Base-by-base conservation (phyloP, 164 flowering plant species). In the Piper betle region DNA sequence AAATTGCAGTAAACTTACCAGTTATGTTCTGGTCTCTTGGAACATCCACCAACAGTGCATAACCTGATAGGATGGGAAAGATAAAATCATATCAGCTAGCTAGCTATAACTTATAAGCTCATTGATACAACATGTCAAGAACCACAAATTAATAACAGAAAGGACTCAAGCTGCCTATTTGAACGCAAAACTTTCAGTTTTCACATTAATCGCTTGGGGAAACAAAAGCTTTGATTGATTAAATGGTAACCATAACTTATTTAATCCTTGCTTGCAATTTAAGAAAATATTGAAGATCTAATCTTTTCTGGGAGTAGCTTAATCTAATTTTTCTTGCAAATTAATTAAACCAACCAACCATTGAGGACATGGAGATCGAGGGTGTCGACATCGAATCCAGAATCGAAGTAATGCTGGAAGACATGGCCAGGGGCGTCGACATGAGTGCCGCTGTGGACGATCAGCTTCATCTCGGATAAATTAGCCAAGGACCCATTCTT, bases 371-470 rank as follows among this genome's bases (percentile, higher is more conserved):
- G 79, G 18, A 93, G 81, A 68, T 87, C 88, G 37, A 93, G 96
- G 6, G 94, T 81, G 52, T 88, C 94, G 25, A 90, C 88, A 69
- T 93, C 98, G 56, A 86, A 87, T 10, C 98, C 96, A 11, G 85
- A 88, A 52, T 92, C 93, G 33, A 79, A 87, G 66, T 92, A 92
- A 40, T 84, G 78, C 62, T 89, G 85, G 62, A 55, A 80, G 43
- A 87, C 76, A 55, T 92, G 98, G 0, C 96, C 93, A 10, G 98
- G 96, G 12, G 96, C 83, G 61, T 92, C 96, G 33, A 87, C 88
- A 61, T 92, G 98, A 11, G 98, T 92, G n/a, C 98, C 98, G 9
- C 88, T 75, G 70, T 92, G 98, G 33, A 80, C 52, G 3, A 79
- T 69, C 62, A 92, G 52, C 78, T 85, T 89, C 79, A 92, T 69